Evolutionary conservation across 371 early-diverging fungal genomes (phyloP).

Genomic region (Sporodiniella umbellata): DNA sequence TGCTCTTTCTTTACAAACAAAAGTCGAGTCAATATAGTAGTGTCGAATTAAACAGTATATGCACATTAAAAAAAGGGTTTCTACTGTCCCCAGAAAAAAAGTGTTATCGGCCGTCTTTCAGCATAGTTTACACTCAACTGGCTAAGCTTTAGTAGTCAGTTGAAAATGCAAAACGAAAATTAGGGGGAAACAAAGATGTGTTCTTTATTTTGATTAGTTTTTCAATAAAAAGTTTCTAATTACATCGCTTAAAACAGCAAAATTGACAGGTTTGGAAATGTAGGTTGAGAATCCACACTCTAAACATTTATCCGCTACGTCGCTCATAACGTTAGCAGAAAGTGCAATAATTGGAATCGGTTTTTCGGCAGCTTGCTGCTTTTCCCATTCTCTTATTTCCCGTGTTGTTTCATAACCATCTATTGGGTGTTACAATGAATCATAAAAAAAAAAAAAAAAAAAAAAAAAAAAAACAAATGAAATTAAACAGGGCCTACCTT

Average conservation of each 20-base stretch:
- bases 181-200: no score
- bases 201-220: no score
- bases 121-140: no score
- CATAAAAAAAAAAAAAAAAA: no score
- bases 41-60: no score
- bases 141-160: no score
- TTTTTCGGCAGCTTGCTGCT: conserved; percentile 21
- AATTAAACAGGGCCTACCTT: conserved; percentile 35
- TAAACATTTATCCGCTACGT: conserved; percentile 54
- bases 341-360: conserved; percentile 59
- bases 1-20: no score
- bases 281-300: conserved; percentile 58
- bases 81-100: no score
- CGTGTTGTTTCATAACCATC: conserved; percentile 63
- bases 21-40: no score
- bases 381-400: conserved; percentile 59
- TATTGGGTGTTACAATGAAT: conserved; percentile 6
- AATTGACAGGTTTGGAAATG: conserved; percentile 66
- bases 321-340: conserved; percentile 67
- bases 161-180: no score
- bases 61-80: no score
- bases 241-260: conserved; percentile 58
- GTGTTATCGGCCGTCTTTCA: no score
- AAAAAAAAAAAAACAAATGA: not conserved
- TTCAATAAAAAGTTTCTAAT: conserved; percentile 42